These are phyloP conservation scores for Akanthomyces dipterigenus DNA, from an alignment of 2,329 filamentous ascomycete species.

Conservation along the genomic window DNA sequence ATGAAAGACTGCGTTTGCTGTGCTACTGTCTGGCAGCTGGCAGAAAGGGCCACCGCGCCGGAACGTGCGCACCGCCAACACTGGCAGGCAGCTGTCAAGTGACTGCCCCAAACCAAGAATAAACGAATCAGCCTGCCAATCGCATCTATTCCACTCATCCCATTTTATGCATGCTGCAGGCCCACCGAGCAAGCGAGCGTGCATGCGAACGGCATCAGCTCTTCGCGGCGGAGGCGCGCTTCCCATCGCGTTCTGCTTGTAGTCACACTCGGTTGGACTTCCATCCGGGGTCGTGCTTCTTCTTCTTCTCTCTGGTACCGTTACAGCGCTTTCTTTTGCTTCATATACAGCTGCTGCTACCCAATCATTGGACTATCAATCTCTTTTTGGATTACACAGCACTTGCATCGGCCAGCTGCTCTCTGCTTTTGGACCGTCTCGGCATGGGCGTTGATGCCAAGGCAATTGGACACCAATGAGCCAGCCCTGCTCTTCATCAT, in stretches of 20 bases:
- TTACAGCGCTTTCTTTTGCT: slow-evolving; percentile 3
- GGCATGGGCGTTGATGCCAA: not conserved
- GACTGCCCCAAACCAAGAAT: not conserved
- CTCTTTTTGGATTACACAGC: slow-evolving; percentile 9
- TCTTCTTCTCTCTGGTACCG: not conserved
- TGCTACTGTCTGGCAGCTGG: not conserved
- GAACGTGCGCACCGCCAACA: not conserved
- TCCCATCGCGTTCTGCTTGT: slow-evolving; percentile 3
- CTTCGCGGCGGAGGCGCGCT: slow-evolving; percentile 7
- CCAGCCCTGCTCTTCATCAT: not conserved
- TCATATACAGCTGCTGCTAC: not conserved
- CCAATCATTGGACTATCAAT: slow-evolving; percentile 3
- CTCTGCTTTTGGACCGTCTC: not conserved
- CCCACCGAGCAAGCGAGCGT: slow-evolving; percentile 5
- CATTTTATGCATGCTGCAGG: not conserved
- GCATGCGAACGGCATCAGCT: slow-evolving; percentile 4
- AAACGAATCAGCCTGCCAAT: slow-evolving; percentile 7
- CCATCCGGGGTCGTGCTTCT: not conserved
- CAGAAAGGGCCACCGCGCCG: not conserved
- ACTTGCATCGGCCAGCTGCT: not conserved
- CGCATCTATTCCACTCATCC: slow-evolving; percentile 3
- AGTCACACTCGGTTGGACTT: not conserved
- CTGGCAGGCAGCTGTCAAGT: slow-evolving; percentile 6
- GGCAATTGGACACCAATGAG: not conserved
- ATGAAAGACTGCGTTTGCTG: not conserved